A percentile compares a stretch with the other conserved stretches of the same genome.
Conservation (phyloP, 1,139 yeast species). For the Debaryomycetaceae sp. region DNA sequence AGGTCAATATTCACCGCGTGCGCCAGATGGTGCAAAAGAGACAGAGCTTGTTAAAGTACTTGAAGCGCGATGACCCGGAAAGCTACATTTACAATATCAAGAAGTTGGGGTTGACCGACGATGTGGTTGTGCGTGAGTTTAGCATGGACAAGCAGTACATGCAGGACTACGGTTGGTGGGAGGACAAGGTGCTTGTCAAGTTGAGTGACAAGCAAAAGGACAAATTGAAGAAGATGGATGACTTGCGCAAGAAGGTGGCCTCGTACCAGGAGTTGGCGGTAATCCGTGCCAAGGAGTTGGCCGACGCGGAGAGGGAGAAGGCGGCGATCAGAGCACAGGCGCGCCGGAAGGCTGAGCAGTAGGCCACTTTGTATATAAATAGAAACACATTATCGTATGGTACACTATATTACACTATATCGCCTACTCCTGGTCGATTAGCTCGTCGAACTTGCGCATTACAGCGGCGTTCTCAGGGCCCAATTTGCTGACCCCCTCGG, state of each 20-base stretch:
- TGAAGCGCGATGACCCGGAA: constrained; percentile 74
- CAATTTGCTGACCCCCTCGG: constrained; percentile 27
- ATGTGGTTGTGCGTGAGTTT: constrained; percentile 73
- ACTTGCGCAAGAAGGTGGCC: constrained; percentile 39
- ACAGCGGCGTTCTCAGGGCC: constrained; percentile 18
- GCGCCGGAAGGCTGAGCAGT: constrained; percentile 4
- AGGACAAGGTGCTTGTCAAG: constrained; percentile 46
- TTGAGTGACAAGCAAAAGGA: constrained; percentile 38
- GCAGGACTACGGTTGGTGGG: constrained; percentile 84
- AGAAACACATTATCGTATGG: not conserved
- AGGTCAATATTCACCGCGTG: constrained; percentile 60
- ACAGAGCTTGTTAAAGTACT: constrained; percentile 75
- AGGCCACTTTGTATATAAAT: not conserved
- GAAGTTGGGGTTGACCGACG: constrained; percentile 84
- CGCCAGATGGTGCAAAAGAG: constrained; percentile 86
- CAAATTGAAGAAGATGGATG: constrained; percentile 29
- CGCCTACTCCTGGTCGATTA: constrained; percentile 14
- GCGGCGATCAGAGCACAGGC: constrained; percentile 8
- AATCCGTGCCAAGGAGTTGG: constrained; percentile 28
- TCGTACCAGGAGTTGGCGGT: constrained; percentile 39
- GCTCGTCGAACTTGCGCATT: constrained; percentile 17
- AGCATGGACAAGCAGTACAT: constrained; percentile 79
- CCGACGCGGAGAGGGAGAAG: constrained; percentile 10
- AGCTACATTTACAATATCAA: constrained; percentile 82
- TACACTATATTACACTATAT: constrained; percentile 4